Percentiles rank a stretch among this genome's conserved stretches.
phyloP scores from a whole-genome alignment of 805 yeast genomes.

The Nematodospora valgi region DNA sequence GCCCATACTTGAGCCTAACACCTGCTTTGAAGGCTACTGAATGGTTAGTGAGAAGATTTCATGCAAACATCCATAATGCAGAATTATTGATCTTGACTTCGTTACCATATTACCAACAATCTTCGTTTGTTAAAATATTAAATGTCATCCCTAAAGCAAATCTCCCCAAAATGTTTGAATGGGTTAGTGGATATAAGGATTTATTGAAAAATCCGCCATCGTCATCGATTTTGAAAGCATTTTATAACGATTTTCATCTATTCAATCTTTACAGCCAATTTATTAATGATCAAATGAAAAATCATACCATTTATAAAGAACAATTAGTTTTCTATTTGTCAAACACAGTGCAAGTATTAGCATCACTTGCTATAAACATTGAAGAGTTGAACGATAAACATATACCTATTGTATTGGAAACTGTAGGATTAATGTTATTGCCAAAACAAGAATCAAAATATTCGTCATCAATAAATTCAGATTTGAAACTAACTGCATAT shows the following conservation, averaged over 20 bases:
- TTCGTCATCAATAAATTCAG: conserved; percentile 30
- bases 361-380: conserved; percentile 51
- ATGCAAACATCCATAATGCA: conserved; percentile 75
- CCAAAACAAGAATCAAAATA: conserved; percentile 28
- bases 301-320: conserved; percentile 58
- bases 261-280: conserved; percentile 63
- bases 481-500: conserved; percentile 79
- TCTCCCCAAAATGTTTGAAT: conserved; percentile 76
- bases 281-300: conserved; percentile 46
- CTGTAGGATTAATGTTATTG: conserved; percentile 51
- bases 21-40: conserved; percentile 83
- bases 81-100: conserved; percentile 69
- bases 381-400: conserved; percentile 43
- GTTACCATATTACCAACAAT: conserved; percentile 75
- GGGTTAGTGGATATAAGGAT: conserved; percentile 67
- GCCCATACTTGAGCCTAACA: conserved; percentile 72
- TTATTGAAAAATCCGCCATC: conserved; percentile 62
- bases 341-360: conserved; percentile 61
- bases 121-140: conserved; percentile 71
- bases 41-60: conserved; percentile 92
- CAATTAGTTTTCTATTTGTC: conserved; percentile 80
- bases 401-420: conserved; percentile 57
- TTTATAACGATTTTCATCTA: conserved; percentile 62
- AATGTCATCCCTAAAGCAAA: conserved; percentile 57
- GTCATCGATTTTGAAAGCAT: conserved; percentile 65